Base-by-base conservation (phyloP, 2,329 filamentous ascomycete species). In the Epichloe uncinata region DNA sequence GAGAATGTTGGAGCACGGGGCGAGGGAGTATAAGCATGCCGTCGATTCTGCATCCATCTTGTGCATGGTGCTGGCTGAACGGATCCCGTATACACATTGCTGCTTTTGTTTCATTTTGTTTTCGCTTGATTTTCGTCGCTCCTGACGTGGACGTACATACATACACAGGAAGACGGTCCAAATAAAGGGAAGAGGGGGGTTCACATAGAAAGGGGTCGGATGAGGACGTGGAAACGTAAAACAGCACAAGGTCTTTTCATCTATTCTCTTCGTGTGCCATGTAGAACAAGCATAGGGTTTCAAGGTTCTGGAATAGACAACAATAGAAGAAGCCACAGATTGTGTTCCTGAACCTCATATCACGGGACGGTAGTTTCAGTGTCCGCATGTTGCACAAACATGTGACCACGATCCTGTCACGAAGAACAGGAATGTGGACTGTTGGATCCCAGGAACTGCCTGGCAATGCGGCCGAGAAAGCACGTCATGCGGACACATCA, bases 51-150 rank as follows among this genome's bases (percentile, higher is more conserved):
- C 16, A 11, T 48, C 33, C 7, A n/a, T 20, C 12, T 38, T 20
- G 13, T 42, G 38, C 33, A 37, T 42, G 20, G 16, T 15, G 12
- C 40, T 15, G 13, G 16, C 15, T 26, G 47, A 11, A 43, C n/a
- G 40, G 40, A 16, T 43, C 20, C 16, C 33, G 20, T 33, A 34
- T 20, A 43, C 26, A 44, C 30, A 37, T 18, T 42, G 40, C 33
- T 43, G 47, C 40, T 42, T 48, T 38, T 48, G 47, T 20, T 37
- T 48, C 47, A 37, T 48, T 43, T 48, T 42, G 20, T 40, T 33
- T 15, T 11, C 4, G 26, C 26, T 30, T 30, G 15, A 5, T 35
- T 22, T 35, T 34, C 33, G 15, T 45, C 15, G n/a, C 15, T 8
- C 33, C 26, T 37, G n/a, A 6, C 38, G 30, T 47, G 20, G 34